phyloP scores from a whole-genome alignment of 2,329 filamentous ascomycete species.

The Aspergillus fumigatus region DNA sequence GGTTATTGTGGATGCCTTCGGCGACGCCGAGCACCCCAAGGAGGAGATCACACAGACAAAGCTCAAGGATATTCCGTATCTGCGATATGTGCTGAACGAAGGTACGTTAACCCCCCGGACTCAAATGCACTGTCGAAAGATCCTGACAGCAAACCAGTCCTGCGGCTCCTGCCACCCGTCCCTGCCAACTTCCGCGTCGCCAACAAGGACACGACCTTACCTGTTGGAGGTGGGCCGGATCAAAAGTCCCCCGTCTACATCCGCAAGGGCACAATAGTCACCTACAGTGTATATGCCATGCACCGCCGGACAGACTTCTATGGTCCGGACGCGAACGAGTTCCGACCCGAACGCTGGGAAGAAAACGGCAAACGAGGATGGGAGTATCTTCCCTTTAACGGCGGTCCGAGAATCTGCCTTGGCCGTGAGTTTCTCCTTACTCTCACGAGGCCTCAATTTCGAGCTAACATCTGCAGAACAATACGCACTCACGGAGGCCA shows the following conservation, averaged over 20 bases:
- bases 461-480: conserved; percentile 27
- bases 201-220: conserved; percentile 39
- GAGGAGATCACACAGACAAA: conserved; percentile 40
- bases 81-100: conserved; percentile 39
- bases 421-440: conserved; percentile 28
- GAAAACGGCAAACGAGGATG: conserved; percentile 30
- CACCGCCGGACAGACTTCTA: conserved; percentile 58
- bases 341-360: conserved; percentile 50
- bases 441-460: not conserved
- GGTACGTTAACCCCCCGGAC: conserved; percentile 13
- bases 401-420: conserved; percentile 37
- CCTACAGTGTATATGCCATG: conserved; percentile 67
- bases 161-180: conserved; percentile 44
- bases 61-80: conserved; percentile 38
- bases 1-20: conserved; percentile 37
- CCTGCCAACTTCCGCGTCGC: conserved; percentile 44
- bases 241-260: conserved; percentile 57
- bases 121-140: not conserved
- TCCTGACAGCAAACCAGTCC: conserved; percentile 16
- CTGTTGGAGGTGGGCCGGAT: conserved; percentile 58
- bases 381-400: conserved; percentile 38
- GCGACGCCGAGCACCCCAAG: conserved; percentile 33
- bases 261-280: conserved; percentile 60
- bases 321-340: conserved; percentile 42
- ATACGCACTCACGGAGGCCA: conserved; percentile 41